Base-by-base conservation (phyloP, 768 basidiomycete genomes). In the Lentinula sp. region DNA sequence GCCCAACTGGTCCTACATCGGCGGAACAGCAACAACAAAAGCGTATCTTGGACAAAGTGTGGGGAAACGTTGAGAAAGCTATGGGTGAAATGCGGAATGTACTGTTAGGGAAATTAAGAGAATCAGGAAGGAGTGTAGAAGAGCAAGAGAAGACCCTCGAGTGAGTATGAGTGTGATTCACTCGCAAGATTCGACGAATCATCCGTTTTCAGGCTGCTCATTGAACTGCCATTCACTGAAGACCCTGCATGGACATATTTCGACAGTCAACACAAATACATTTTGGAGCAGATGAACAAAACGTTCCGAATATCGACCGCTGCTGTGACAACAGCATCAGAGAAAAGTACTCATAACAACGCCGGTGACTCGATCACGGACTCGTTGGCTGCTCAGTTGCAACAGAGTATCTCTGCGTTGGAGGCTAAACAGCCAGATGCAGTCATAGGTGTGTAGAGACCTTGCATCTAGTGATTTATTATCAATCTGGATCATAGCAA, bases 101-200 rank as follows among this genome's bases (percentile, higher is more conserved):
- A 31, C 79, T 98, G 16, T 73, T 88, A 59, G 80, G 80, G n/a
- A 87, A 93, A 66, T 73, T 99, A 49, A 86, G 91, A 71, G 93
- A 98, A 66, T 81, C 88, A 3, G 80, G 76, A 55, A 81, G 92
- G 54, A 86, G 83, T 50, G 81, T 94, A 4, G 97, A 99, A 64
- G 96, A 98, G 65, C 94, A 97, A 62, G 95, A 98, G 75, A 94
- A 92, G 77, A 97, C 92, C 1, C 89, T 99, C 59, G 95, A 98
- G 97, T 94, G 67, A 66, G 87, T 74, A 1, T 18, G 28, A 61
- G 46, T 55, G 32, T 31, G 5, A 28, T 28, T 28, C 45, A 42
- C 13, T 53, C 37, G 21, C 49, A 10, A 55, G 43, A n/a, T 10
- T 52, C 40, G 49, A 67, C 54, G 6, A 18, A 48, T 37, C 43